Conservation (phyloP, 345 rosid species). For the Euphorbia tirucalli region DNA sequence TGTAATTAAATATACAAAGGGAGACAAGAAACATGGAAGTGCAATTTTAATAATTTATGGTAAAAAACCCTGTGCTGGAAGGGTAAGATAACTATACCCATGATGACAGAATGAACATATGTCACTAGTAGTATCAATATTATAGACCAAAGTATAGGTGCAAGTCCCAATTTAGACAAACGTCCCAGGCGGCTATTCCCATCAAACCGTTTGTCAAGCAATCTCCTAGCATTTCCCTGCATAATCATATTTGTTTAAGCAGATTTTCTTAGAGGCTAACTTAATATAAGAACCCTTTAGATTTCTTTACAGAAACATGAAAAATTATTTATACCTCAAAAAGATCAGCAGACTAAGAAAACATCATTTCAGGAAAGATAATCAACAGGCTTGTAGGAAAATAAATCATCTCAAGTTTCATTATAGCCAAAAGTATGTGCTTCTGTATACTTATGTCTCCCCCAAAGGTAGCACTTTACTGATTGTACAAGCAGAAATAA, state of each 20-base stretch:
- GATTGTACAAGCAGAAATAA: background rate
- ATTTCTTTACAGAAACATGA: background rate
- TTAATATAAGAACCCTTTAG: background rate
- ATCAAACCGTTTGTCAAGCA: slow-evolving; percentile 80
- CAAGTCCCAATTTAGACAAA: slow-evolving; percentile 84
- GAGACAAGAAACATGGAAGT: background rate
- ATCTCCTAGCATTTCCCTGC: slow-evolving; percentile 92
- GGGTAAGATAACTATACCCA: slow-evolving; percentile 45
- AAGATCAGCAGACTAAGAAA: background rate
- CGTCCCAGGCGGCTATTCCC: slow-evolving; percentile 66
- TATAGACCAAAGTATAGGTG: slow-evolving; percentile 70
- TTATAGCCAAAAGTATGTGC: background rate
- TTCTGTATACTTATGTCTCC: slow-evolving; percentile 1
- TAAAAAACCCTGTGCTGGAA: slow-evolving; percentile 18
- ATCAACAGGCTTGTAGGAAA: background rate
- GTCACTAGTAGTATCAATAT: slow-evolving; percentile 61
- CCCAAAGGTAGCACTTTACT: background rate
- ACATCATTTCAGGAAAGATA: background rate
- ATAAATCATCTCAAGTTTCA: background rate
- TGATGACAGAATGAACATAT: slow-evolving; percentile 69
- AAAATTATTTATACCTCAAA: background rate
- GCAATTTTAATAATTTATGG: slow-evolving; percentile 6
- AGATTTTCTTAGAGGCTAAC: background rate
- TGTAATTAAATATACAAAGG: background rate
- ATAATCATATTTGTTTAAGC: slow-evolving; percentile 17